Evolutionary conservation across 2,329 filamentous ascomycete species (phyloP).

Genomic region (Aureobasidium mangrovei): DNA sequence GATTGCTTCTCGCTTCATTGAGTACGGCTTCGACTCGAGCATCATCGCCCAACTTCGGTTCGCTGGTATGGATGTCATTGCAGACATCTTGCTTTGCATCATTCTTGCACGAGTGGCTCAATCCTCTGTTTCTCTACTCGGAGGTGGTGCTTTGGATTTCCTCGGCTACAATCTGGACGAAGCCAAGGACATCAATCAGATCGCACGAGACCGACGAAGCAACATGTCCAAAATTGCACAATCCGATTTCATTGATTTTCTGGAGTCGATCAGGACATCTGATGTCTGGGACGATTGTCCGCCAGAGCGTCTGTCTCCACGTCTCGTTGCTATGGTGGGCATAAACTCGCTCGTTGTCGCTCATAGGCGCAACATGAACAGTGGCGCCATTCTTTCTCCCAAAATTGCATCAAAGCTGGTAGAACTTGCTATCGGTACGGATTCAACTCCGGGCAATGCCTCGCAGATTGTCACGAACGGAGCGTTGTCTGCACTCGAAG

Average conservation of each 20-base stretch:
- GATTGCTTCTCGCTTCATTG: conserved; percentile 62
- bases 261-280: conserved; percentile 38
- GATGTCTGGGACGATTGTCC: conserved; percentile 50
- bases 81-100: conserved; percentile 54
- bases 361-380: conserved; percentile 30
- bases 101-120: conserved; percentile 53
- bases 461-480: neutral
- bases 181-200: conserved; percentile 47
- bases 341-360: conserved; percentile 24
- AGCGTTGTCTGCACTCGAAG: conserved; percentile 21
- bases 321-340: conserved; percentile 52
- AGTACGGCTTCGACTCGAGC: conserved; percentile 61
- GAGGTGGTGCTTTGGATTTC: conserved; percentile 26
- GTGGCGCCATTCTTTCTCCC: conserved; percentile 16
- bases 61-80: conserved; percentile 32
- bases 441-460: neutral
- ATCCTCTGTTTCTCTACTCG: conserved; percentile 46
- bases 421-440: conserved; percentile 24
- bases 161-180: conserved; percentile 48
- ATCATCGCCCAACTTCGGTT: conserved; percentile 54
- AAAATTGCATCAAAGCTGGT: conserved; percentile 32
- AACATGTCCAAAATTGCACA: conserved; percentile 62
- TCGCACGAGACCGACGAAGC: conserved; percentile 56
- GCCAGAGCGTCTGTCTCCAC: conserved; percentile 49
- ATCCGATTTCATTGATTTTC: conserved; percentile 47